A percentile compares a stretch with the other conserved stretches of the same genome.
Evolutionary conservation across 2,329 filamentous ascomycete genomes (phyloP).

Genomic region (Ophiognomonia clavigignenti-juglandacearum): DNA sequence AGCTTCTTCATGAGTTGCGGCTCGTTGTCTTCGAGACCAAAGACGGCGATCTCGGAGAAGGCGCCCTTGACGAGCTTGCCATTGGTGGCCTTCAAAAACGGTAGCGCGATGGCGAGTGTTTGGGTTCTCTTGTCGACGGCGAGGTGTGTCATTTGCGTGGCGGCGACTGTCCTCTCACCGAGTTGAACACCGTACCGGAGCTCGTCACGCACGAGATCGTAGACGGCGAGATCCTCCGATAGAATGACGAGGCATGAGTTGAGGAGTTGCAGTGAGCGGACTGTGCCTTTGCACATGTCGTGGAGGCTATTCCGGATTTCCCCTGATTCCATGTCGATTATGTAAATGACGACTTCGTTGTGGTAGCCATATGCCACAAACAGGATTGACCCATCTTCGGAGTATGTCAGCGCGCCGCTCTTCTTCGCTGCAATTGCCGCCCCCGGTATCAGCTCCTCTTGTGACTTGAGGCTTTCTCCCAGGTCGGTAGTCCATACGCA

Average conservation of each 20-base stretch:
- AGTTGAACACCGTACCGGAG: constrained; percentile 63
- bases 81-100: constrained; percentile 23
- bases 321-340: constrained; percentile 71
- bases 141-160: constrained; percentile 54
- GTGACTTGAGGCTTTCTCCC: constrained; percentile 33
- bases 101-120: constrained; percentile 62
- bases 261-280: constrained; percentile 66
- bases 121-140: constrained; percentile 63
- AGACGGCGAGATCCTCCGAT: constrained; percentile 69
- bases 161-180: constrained; percentile 32
- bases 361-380: constrained; percentile 58
- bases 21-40: constrained; percentile 54
- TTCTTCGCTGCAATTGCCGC: constrained; percentile 22
- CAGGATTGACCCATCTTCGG: constrained; percentile 79
- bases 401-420: constrained; percentile 71
- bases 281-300: constrained; percentile 59
- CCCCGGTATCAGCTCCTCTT: constrained; percentile 28
- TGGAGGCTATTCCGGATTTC: constrained; percentile 61
- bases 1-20: constrained; percentile 55
- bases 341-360: constrained; percentile 60
- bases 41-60: constrained; percentile 59
- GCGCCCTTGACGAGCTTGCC: constrained; percentile 26
- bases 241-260: constrained; percentile 71
- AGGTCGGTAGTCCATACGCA: constrained; percentile 57
- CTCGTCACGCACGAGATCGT: constrained; percentile 77